Base-by-base conservation (phyloP, 139 green algal species). In the Coelastrella sp. region DNA sequence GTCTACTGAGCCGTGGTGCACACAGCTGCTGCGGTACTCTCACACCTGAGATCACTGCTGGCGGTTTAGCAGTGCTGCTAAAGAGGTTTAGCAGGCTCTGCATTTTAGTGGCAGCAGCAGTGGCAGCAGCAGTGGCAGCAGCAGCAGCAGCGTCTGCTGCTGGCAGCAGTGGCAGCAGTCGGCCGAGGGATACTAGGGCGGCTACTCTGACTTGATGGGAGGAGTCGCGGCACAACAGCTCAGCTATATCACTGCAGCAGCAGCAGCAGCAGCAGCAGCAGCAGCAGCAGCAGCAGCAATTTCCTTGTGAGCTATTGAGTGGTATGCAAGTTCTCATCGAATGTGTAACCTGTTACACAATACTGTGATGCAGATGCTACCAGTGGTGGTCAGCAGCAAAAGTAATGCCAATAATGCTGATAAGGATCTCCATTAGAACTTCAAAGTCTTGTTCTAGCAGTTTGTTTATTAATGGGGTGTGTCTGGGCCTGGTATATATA, bases 121-220 rank as follows among this genome's bases (percentile, higher is more conserved):
- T 57, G 68, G 17, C 19, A 66, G 84, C 84, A 88, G 84, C 84
- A 88, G 84, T 20, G 68, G 84, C 68, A 88, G 84, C 68, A 88
- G 68, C 20, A 68, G 84, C 20, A 81, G 84, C 63, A 65, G 56
- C 68, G 7, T 68, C 66, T 68, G 84, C 19, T 57, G 68, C 35
- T 35, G 84, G 84, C 84, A 88, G 84, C 84, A 88, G 84, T 20
- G 68, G 84, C 68, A 88, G 84, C 68, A 88, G 68, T n/a, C 66
- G 66, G 9, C 84, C 84, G 3, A 88, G 84, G 8, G 20, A 81
- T 7, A 57, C 84, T 22, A 88, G 66, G 8, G 84, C 84, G 49
- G 84, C 20, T 12, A 88, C 84, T n/a, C 56, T 88, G 20, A 88
- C 84, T 15, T 61, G 49, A 17, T 81, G 66, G 8, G 84, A 88